Evolutionary conservation across 805 yeast genomes (phyloP).

Genomic region (Monosporozyma siamensis): DNA sequence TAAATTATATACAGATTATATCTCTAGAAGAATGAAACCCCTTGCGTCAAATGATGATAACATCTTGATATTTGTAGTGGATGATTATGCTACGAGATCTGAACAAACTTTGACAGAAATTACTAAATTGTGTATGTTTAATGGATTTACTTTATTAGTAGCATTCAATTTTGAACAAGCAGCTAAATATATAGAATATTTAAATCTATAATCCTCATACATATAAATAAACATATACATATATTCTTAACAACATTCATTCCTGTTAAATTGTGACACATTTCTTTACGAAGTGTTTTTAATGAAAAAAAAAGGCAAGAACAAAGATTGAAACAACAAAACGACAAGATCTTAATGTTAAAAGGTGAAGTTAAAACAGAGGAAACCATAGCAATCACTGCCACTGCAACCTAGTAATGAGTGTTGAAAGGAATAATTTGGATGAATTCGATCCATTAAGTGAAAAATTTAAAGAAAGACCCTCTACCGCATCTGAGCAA

Average conservation of each 20-base stretch:
- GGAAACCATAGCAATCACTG: too few relatives aligned
- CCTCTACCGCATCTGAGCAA: background rate
- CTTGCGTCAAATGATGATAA: constrained; percentile 36
- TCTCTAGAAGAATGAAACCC: constrained; percentile 45
- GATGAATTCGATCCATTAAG: constrained; percentile 11
- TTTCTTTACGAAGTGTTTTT: background rate
- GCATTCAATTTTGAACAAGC: constrained; percentile 46
- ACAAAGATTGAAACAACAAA: too few relatives aligned
- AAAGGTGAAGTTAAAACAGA: too few relatives aligned
- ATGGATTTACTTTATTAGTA: constrained; percentile 34
- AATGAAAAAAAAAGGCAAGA: too few relatives aligned
- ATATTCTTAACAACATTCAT: background rate
- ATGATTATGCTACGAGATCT: constrained; percentile 33
- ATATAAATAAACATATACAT: background rate
- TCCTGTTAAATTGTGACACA: background rate
- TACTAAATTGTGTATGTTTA: constrained; percentile 33
- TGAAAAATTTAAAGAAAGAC: background rate
- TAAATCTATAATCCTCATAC: constrained; percentile 14
- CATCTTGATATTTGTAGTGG: constrained; percentile 49
- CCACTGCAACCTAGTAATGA: too few relatives aligned
- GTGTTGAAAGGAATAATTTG: constrained; percentile 4
- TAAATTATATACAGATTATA: constrained; percentile 67
- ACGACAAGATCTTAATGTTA: background rate
- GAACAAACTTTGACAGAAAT: constrained; percentile 36
- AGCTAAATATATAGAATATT: constrained; percentile 34